Conservation (phyloP, 2,329 filamentous ascomycete genomes). For the Cyphellophora europaea region DNA sequence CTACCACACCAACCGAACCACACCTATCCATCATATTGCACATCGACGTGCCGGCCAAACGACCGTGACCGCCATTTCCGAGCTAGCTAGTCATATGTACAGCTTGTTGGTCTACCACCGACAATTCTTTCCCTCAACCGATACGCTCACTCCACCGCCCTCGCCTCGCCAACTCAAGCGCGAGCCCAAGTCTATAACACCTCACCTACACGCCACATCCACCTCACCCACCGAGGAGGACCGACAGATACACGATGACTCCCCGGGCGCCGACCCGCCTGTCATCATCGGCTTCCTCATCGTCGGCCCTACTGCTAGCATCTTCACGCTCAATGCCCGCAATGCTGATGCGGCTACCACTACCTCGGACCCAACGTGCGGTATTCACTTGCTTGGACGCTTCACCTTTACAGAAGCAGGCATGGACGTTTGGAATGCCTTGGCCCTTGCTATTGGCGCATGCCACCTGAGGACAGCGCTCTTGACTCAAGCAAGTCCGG, state of each 20-base stretch:
- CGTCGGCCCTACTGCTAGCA: not conserved
- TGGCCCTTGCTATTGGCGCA: constrained; percentile 43
- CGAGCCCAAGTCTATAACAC: too few species aligned
- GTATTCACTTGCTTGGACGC: constrained; percentile 23
- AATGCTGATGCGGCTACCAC: not conserved
- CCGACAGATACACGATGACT: not conserved
- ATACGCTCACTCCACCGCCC: not conserved
- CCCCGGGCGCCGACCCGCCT: not conserved
- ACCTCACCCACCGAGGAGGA: not conserved
- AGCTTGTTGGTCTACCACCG: not conserved
- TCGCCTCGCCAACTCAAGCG: too few species aligned
- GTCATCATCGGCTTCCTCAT: constrained; percentile 2
- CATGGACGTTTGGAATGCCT: constrained; percentile 52
- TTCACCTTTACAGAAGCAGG: constrained; percentile 44
- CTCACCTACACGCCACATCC: too few species aligned
- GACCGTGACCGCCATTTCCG: constrained; percentile 20
- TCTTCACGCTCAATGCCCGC: constrained; percentile 1
- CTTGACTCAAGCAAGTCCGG: too few species aligned
- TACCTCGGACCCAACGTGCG: not conserved
- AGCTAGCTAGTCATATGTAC: constrained; percentile 1
- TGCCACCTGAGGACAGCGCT: not conserved
- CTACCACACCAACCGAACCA: constrained; percentile 23
- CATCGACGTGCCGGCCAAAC: constrained; percentile 30
- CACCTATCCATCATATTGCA: constrained; percentile 37
- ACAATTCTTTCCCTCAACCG: not conserved